Evolutionary conservation across 2,329 filamentous ascomycete genomes (phyloP).

Genomic region (Penicillium vulpinum): DNA sequence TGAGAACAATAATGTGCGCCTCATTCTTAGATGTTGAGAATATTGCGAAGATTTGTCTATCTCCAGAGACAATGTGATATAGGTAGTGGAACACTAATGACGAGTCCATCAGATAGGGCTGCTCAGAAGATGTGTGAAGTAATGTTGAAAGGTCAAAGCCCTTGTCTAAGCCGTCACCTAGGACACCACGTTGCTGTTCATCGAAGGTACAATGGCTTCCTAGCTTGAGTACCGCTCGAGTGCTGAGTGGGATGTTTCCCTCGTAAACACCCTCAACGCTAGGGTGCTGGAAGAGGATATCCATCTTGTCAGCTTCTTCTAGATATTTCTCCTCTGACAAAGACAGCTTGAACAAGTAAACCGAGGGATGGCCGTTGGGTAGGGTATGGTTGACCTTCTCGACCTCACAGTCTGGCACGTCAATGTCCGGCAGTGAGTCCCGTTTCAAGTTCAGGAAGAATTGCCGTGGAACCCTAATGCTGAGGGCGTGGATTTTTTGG

Average conservation of each 20-base stretch:
- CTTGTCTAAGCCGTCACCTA: slow-evolving; percentile 88
- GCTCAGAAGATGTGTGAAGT: slow-evolving; percentile 64
- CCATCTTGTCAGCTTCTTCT: slow-evolving; percentile 78
- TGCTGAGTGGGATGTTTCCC: slow-evolving; percentile 81
- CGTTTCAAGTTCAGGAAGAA: slow-evolving; percentile 90
- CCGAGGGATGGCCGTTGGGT: slow-evolving; percentile 90
- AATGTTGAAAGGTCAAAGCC: slow-evolving; percentile 85
- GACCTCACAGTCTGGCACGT: slow-evolving; percentile 79
- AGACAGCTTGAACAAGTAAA: slow-evolving; percentile 90
- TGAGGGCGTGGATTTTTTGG: slow-evolving; percentile 83
- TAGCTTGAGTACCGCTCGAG: slow-evolving; percentile 83
- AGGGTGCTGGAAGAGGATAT: slow-evolving; percentile 80
- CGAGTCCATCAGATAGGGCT: slow-evolving; percentile 73
- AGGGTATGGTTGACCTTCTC: slow-evolving; percentile 93
- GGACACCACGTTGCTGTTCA: slow-evolving; percentile 80
- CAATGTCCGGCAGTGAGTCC: slow-evolving; percentile 82
- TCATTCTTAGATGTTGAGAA: slow-evolving; percentile 81
- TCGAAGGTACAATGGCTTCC: slow-evolving; percentile 94
- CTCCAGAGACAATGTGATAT: slow-evolving; percentile 87
- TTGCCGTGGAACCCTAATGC: slow-evolving; percentile 83
- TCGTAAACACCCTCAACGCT: slow-evolving; percentile 98
- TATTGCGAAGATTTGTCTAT: slow-evolving; percentile 88
- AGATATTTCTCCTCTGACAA: slow-evolving; percentile 88
- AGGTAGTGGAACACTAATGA: slow-evolving; percentile 83
- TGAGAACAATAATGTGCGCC: slow-evolving; percentile 85